Evolutionary conservation across 495 filamentous ascomycete genomes (phyloP).

Genomic region (Pseudomonodictys pantanalensis): DNA sequence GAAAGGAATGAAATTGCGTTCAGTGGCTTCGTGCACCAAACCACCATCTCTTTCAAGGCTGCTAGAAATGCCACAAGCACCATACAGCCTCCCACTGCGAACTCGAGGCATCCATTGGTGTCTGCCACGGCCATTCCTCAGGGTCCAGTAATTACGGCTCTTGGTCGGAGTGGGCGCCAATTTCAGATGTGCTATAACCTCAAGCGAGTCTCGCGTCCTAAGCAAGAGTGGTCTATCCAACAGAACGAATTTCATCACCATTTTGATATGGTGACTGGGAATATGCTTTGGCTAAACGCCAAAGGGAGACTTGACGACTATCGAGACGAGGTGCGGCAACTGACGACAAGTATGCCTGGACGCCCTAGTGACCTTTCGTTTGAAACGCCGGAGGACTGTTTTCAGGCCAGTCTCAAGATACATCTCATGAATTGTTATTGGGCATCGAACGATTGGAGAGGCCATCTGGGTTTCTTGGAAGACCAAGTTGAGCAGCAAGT

Average conservation of each 20-base stretch:
- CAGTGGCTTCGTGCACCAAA: constrained; percentile 33
- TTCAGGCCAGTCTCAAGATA: constrained; percentile 21
- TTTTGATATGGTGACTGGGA: constrained; percentile 44
- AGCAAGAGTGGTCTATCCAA: constrained; percentile 45
- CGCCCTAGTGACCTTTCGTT: constrained; percentile 31
- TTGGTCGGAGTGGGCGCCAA: constrained; percentile 44
- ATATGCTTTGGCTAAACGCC: constrained; percentile 29
- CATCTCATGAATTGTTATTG: constrained; percentile 42
- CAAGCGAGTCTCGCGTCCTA: constrained; percentile 32
- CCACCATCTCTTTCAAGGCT: constrained; percentile 2
- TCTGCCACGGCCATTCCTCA: no score
- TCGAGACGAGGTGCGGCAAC: constrained; percentile 35
- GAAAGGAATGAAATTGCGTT: constrained; percentile 38
- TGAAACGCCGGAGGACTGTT: constrained; percentile 9
- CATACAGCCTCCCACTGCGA: no score
- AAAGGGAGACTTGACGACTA: constrained; percentile 36
- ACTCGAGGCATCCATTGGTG: no score
- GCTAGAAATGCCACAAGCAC: no score
- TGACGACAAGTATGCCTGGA: constrained; percentile 37
- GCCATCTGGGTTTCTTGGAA: constrained; percentile 45
- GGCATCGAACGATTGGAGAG: constrained; percentile 46
- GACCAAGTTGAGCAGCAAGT: constrained; percentile 36
- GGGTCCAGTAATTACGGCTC: constrained; percentile 37
- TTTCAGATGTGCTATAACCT: constrained; percentile 49
- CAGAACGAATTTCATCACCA: constrained; percentile 47